Evolutionary conservation across 495 filamentous ascomycete species (phyloP).

Genomic region (Patellaria atrata): DNA sequence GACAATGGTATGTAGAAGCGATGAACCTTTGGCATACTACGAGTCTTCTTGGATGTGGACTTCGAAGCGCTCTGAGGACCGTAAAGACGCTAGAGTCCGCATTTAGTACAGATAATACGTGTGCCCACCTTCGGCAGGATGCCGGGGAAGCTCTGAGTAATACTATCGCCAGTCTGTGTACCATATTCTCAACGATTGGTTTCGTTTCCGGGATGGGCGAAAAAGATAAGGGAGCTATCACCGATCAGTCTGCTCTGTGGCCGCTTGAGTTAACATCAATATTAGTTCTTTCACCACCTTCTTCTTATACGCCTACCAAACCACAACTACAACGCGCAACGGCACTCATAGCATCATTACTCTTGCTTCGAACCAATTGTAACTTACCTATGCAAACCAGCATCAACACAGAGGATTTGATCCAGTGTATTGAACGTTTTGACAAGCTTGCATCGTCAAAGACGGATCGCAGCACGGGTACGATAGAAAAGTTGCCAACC

Average conservation of each 20-base stretch:
- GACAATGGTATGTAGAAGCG: conserved; percentile 5
- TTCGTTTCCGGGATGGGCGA: conserved; percentile 1
- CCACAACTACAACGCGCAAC: too few species aligned
- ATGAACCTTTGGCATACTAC: conserved; percentile 11
- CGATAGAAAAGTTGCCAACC: conserved; percentile 8
- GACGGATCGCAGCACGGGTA: background rate
- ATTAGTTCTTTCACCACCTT: background rate
- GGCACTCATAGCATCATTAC: too few species aligned
- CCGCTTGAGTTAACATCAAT: conserved; percentile 8
- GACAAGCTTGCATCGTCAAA: conserved; percentile 2
- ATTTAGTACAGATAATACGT: too few species aligned
- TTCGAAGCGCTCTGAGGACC: conserved; percentile 8
- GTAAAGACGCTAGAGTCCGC: background rate
- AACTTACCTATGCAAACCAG: too few species aligned
- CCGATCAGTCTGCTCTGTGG: conserved; percentile 5
- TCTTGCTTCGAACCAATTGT: too few species aligned
- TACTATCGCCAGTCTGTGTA: conserved; percentile 15
- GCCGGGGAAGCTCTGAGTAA: conserved; percentile 15
- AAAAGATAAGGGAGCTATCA: background rate
- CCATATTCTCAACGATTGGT: conserved; percentile 10
- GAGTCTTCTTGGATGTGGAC: conserved; percentile 7
- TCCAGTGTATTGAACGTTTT: conserved; percentile 5
- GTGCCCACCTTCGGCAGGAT: conserved; percentile 8
- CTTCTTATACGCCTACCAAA: too few species aligned
- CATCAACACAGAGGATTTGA: too few species aligned